Conservation (phyloP, 352 stramenopile genomes). For the Globisporangium sylvaticum region DNA sequence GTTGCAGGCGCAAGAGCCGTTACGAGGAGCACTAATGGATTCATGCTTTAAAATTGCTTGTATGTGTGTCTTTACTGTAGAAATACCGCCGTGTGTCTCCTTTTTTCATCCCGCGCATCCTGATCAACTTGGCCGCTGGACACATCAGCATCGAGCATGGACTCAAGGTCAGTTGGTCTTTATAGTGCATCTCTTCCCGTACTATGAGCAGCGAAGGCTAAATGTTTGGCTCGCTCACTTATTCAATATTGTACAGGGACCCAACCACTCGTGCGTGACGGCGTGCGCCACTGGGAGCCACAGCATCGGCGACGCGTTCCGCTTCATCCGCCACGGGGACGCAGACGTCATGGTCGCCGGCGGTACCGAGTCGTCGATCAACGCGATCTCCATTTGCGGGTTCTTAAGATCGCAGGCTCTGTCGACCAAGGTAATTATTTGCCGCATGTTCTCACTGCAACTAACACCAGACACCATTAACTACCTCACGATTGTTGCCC, state of each 20-base stretch:
- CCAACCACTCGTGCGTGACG: conserved; percentile 96
- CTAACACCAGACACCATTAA: background rate
- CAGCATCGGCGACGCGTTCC: conserved; percentile 95
- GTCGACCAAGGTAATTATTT: conserved; percentile 68
- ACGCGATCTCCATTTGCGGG: conserved; percentile 91
- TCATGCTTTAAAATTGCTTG: background rate
- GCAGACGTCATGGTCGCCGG: conserved; percentile 96
- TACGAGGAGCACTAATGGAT: background rate
- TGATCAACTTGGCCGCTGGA: conserved; percentile 92
- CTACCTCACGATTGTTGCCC: background rate
- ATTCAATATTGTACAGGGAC: conserved; percentile 52
- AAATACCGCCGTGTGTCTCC: conserved; percentile 89
- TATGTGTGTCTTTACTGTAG: conserved; percentile 18
- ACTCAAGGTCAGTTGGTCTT: conserved; percentile 54
- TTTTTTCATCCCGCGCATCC: conserved; percentile 92
- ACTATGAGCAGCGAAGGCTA: background rate
- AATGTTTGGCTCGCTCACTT: background rate
- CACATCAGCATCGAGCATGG: conserved; percentile 90
- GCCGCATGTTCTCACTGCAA: background rate
- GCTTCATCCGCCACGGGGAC: conserved; percentile 80
- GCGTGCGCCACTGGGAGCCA: conserved; percentile 96
- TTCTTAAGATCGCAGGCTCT: conserved; percentile 96
- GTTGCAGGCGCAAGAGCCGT: too few species aligned
- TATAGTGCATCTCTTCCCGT: background rate
- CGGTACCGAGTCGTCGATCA: conserved; percentile 93